These are phyloP conservation scores for Aspergillus felis DNA, from an alignment of 2,329 filamentous ascomycete species.

Conservation along the genomic window DNA sequence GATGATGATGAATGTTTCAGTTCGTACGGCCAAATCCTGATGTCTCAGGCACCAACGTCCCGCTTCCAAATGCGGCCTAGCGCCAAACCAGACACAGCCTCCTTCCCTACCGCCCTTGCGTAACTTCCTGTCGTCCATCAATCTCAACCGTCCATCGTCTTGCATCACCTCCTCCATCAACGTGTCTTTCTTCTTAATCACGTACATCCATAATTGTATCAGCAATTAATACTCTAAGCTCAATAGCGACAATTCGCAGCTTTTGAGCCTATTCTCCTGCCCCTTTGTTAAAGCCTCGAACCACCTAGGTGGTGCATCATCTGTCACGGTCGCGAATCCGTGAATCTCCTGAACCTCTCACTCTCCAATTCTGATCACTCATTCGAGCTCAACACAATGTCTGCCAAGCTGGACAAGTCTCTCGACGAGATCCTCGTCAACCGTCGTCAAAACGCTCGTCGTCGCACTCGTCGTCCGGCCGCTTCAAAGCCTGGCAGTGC, in stretches of 20 bases:
- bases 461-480: conserved; percentile 42
- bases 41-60: conserved; percentile 7
- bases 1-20: conserved; percentile 3
- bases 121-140: conserved; percentile 7
- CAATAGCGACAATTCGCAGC: background rate
- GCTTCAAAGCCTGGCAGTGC: conserved; percentile 40
- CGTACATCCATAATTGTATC: background rate
- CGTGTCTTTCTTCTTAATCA: conserved; percentile 1
- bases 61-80: conserved; percentile 21
- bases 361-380: background rate
- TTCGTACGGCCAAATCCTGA: conserved; percentile 8
- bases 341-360: conserved; percentile 7
- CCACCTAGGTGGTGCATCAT: conserved; percentile 7
- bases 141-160: conserved; percentile 11
- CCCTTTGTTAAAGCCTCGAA: conserved; percentile 2
- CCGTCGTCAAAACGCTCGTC: conserved; percentile 54
- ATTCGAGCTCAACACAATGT: conserved; percentile 57
- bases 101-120: conserved; percentile 8
- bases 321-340: conserved; percentile 7
- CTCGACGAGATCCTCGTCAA: conserved; percentile 95
- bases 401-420: conserved; percentile 92
- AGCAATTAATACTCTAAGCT: background rate
- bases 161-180: conserved; percentile 14
- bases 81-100: conserved; percentile 8
- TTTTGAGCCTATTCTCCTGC: background rate